Base-by-base conservation (phyloP, 257 asterid species). In the Schizonepeta tenuifolia region DNA sequence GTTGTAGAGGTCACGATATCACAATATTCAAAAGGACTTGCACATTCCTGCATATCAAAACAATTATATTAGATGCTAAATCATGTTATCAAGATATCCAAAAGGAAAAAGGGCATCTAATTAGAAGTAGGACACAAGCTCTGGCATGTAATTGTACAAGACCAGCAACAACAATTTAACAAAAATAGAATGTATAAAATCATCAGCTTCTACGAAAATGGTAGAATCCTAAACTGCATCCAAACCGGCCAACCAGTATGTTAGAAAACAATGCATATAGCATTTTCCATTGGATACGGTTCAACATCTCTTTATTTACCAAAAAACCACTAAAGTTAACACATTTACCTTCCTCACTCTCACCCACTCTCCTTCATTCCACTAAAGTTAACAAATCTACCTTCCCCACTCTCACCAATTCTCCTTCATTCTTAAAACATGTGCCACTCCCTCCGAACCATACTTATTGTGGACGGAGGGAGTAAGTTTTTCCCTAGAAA, bases 1-100 rank as follows among this genome's bases (percentile, higher is more conserved):
- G 99, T 94, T 35, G 98, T 94, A 36, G 99, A 90, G 65, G 97
- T 93, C 60, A 93, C 97, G 71, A 93, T 85, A 72, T 93, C 96
- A 74, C 98, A 93, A 74, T 84, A 84, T 70, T 93, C 96, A 75
- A 94, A 87, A 50, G 99, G 97, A 72, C 88, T 92, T 7, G 78
- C 82, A 71, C 90, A 88, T 70, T 89, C 98, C 99, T 94, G 92
- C 65, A 80, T 56, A 22, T 22, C 41, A 65, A 68, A 64, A 71
- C 18, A 72, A 76, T 14, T 47, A 69, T 53, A 40, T 56, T 50
- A 78, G 18, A 38, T 21, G 62, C 66, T 74, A 63, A 38, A 67
- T 74, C 17, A 47, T 71, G 33, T 21, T 14, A 50, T 56, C 50
- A 51, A n/a, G 54, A 72, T 40, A 46, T 33, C 66, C 47, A 6